phyloP scores from a whole-genome alignment of 2,329 filamentous ascomycete species.

The Pyrenochaeta sp. region DNA sequence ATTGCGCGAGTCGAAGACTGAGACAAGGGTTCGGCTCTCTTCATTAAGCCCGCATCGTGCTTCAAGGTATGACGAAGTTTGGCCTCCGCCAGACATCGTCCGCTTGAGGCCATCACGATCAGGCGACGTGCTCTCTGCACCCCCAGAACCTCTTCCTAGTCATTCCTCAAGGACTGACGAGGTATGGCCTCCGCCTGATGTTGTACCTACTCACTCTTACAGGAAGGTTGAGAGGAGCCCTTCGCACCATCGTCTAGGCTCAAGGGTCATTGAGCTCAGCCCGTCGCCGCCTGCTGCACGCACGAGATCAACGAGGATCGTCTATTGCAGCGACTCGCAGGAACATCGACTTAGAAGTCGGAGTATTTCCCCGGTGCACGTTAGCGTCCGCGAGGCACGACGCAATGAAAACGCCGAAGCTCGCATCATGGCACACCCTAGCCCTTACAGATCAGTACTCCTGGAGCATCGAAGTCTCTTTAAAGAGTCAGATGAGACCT shows the following conservation, averaged over 20 bases:
- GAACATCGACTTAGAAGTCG: constrained; percentile 20
- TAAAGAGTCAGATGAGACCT: constrained; percentile 27
- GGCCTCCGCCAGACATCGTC: constrained; percentile 29
- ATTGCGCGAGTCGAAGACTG: constrained; percentile 10
- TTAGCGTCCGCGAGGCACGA: constrained; percentile 10
- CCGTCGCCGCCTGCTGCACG: constrained; percentile 32
- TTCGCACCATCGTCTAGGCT: constrained; percentile 11
- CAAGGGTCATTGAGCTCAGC: constrained; percentile 34
- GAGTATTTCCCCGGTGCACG: constrained; percentile 21
- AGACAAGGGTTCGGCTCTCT: constrained; percentile 22
- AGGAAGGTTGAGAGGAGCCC: constrained; percentile 19
- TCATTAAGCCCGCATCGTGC: constrained; percentile 31
- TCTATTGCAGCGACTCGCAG: constrained; percentile 25
- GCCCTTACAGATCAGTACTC: constrained; percentile 30
- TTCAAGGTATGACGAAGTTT: constrained; percentile 27
- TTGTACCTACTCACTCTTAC: constrained; percentile 32
- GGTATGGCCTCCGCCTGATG: constrained; percentile 35
- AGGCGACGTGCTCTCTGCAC: constrained; percentile 3
- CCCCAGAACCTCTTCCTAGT: constrained; percentile 6
- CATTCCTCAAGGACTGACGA: constrained; percentile 18
- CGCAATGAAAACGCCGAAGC: constrained; percentile 28
- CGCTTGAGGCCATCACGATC: constrained; percentile 9
- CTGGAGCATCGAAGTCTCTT: constrained; percentile 25
- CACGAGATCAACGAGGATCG: constrained; percentile 19
- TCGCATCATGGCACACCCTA: constrained; percentile 37